Evolutionary conservation across 1,284 basidiomycete species (phyloP), one percentile per base, ranked within the genome.

Genomic region (Fomitopsis palustris): DNA sequence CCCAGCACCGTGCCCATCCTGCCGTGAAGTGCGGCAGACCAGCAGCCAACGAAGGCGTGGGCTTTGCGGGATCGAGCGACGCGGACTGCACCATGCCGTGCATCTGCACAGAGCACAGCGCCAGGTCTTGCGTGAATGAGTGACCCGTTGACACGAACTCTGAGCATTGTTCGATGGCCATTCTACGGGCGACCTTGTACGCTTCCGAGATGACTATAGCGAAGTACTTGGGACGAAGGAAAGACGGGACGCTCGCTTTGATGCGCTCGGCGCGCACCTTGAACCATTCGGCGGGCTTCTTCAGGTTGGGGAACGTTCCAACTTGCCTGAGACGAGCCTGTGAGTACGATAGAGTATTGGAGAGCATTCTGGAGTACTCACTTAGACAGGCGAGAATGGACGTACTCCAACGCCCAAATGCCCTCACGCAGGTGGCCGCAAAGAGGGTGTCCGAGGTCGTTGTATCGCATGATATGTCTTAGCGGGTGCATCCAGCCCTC

Each of bases 401-500:
- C 81, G 68, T 97, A 97, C 71, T 96, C 92, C 65, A 96, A 75
- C 3, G 95, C 89, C 95, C 96, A 98, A 12, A 81, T 81, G 6
- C 96, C 95, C 52, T 90, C 81, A 60, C 96, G 83, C 57, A 98
- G 74, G 72, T 98, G 93, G 9, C 79, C 87, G 68, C 93, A 96
- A 4, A 98, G 79, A 0, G 94, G 84, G 72, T 97, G 94, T 0
- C 96, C 95, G 7, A 98, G 81, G 70, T 98, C 95, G 72, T 97
- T 98, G 69, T 85, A 83, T 62, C 81, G 79, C 84, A 95, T 95
- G 69, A 97, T 85, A 61, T 87, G 83, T 42, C 85, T 81, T 55
- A 98, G 77, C 0, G 88, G 87, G 63, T 90, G 85, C 93, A 98
- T 97, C 93, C 95, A 98, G 1, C 95, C 96, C 72, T 98, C 93